Conservation (phyloP, 345 rosid species). For the Lumnitzera littorea region DNA sequence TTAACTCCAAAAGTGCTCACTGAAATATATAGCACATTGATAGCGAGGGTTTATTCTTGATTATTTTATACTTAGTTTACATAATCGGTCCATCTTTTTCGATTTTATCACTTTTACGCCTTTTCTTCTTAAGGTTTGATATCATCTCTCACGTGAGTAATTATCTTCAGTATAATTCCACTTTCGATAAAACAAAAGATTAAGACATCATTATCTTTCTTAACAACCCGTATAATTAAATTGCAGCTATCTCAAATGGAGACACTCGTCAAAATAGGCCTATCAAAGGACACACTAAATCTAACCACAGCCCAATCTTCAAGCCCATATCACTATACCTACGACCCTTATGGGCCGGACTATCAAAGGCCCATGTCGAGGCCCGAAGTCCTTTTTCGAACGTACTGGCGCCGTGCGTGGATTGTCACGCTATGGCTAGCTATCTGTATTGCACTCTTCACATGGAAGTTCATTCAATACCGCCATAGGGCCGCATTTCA, state of each 20-base stretch:
- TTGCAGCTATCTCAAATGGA: constrained; percentile 28
- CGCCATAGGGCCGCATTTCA: constrained; percentile 32
- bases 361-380: constrained; percentile 15
- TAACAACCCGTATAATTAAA: neutral
- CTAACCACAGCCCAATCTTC: neutral
- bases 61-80: too few relatives aligned
- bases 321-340: neutral
- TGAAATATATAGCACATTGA: too few relatives aligned
- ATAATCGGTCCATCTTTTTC: too few relatives aligned
- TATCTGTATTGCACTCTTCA: constrained; percentile 27
- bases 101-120: too few relatives aligned
- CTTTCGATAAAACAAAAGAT: too few relatives aligned
- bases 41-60: too few relatives aligned
- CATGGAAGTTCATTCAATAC: constrained; percentile 54
- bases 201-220: too few relatives aligned
- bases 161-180: too few relatives aligned
- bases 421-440: constrained; percentile 30
- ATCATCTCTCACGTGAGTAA: too few relatives aligned
- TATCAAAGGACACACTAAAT: constrained; percentile 10
- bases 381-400: constrained; percentile 28
- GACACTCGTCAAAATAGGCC: constrained; percentile 23
- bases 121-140: too few relatives aligned
- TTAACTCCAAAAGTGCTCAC: too few relatives aligned
- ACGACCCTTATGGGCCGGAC: neutral
- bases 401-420: constrained; percentile 46